Conservation (phyloP, 169 alveolate species). For the Plasmodium cynomolgi region DNA sequence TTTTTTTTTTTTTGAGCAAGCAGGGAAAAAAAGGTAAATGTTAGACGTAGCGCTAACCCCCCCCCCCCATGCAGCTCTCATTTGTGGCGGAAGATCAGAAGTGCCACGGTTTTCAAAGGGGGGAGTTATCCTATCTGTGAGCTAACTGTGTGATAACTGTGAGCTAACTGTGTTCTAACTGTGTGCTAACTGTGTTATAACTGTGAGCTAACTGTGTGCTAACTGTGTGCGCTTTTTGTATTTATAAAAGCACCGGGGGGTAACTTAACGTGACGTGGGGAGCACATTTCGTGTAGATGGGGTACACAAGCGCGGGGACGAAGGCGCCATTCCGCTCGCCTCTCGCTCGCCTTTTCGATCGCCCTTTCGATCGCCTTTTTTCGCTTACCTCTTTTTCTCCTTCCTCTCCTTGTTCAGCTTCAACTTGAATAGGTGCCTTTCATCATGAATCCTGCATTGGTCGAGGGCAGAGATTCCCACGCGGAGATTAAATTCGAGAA, state of each 20-base stretch:
- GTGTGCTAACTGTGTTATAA: neutral
- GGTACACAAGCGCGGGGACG: neutral
- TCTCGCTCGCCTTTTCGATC: neutral
- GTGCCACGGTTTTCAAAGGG: neutral
- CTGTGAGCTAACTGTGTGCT: neutral
- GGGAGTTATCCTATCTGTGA: too few species aligned
- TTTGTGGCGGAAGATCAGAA: neutral
- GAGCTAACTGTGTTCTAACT: neutral
- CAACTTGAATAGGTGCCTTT: constrained; percentile 55
- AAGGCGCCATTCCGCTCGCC: neutral
- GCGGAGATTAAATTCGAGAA: neutral
- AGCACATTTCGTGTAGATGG: neutral
- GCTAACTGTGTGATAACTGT: neutral
- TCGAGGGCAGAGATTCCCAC: neutral
- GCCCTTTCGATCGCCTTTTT: neutral
- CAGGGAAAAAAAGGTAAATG: neutral
- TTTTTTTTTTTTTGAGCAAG: neutral
- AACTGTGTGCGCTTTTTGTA: neutral
- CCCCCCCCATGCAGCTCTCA: neutral
- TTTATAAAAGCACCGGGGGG: neutral
- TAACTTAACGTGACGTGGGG: neutral
- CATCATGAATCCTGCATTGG: constrained; percentile 60
- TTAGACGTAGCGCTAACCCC: neutral
- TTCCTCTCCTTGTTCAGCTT: constrained; percentile 69
- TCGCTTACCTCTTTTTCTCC: constrained; percentile 26